Base-by-base conservation (phyloP, 2,329 filamentous ascomycete genomes). In the Monilinia aucupariae region DNA sequence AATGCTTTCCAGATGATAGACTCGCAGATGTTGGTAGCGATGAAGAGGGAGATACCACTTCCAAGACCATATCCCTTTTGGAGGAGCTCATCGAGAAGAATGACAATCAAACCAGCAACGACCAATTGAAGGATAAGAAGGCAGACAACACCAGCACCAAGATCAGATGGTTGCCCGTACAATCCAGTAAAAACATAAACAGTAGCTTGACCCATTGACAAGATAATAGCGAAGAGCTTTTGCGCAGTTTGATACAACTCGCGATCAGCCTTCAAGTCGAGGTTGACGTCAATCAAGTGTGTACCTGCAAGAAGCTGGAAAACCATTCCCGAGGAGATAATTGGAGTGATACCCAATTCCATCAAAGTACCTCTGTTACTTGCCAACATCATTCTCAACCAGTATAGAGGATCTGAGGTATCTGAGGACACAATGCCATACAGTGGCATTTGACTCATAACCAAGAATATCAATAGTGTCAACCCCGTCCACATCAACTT, bases 1-100 rank as follows among this genome's bases (percentile, higher is more conserved):
- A 99, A 97, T 59, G 96, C 94, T 85, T 97, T 97, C 94, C 94
- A 99, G 81, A 99, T 90, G 78, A 99, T 99, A 64, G 93, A 97
- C 84, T 99, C 94, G 90, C 94, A 99, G 75, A 99, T 97, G 85
- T 97, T 97, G 82, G 94, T 99, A 71, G 94, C 94, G 76, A 99
- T 99, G 85, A 99, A 99, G 68, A 99, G 90, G 54, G 93, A 97
- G 77, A 99, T 99, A 80, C 94, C 94, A 76, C 91, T 96, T 79
- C 94, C 94, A 69, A 99, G 89, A 79, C 94, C 94, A 75, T 99
- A 99, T 71, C 94, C 94, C 86, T 99, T 99, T 82, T 99, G 96
- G 73, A 99, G 89, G 65, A 99, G 88, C 85, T 99, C 94, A 74
- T 99, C 94, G 64, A 99, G 90, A 65, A 99, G 90, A 78, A 99